These are phyloP conservation scores for Cladosporium cucumerinum DNA, from an alignment of 2,329 filamentous ascomycete genomes.

Conservation along the genomic window DNA sequence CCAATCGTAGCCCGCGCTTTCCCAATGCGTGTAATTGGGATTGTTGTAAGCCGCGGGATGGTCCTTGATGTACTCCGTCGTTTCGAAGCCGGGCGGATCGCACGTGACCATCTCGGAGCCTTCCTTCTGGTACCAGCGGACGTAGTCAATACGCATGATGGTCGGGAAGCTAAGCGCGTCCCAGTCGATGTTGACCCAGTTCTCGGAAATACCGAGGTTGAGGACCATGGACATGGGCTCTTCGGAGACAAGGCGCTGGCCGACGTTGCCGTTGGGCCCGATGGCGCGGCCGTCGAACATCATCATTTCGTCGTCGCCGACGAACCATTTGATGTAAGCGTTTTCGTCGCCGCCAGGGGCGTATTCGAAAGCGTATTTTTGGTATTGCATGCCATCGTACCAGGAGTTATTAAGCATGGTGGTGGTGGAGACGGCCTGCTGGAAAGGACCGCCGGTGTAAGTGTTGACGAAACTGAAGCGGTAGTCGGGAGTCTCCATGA, in stretches of 20 bases:
- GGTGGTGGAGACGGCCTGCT: conserved; percentile 61
- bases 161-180: conserved; percentile 48
- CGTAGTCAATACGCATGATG: conserved; percentile 63
- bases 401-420: conserved; percentile 63
- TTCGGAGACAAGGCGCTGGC: conserved; percentile 60
- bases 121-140: conserved; percentile 67
- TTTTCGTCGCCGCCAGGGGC: conserved; percentile 51
- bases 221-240: conserved; percentile 66
- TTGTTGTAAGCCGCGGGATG: conserved; percentile 62
- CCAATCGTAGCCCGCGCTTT: conserved; percentile 54
- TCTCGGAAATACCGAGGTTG: conserved; percentile 64
- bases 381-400: conserved; percentile 63
- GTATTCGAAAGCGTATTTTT: conserved; percentile 63
- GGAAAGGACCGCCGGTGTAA: conserved; percentile 60
- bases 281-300: conserved; percentile 58
- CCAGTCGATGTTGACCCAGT: conserved; percentile 50
- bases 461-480: conserved; percentile 55
- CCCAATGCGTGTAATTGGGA: conserved; percentile 61
- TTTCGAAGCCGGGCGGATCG: conserved; percentile 64
- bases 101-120: conserved; percentile 58
- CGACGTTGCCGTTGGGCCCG: conserved; percentile 67
- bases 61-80: conserved; percentile 62
- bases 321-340: conserved; percentile 66
- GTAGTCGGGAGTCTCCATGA: conserved; percentile 62
- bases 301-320: conserved; percentile 64